These are phyloP conservation scores for Rosellinia necatrix DNA, from an alignment of 2,329 filamentous ascomycete genomes.

Conservation along the genomic window DNA sequence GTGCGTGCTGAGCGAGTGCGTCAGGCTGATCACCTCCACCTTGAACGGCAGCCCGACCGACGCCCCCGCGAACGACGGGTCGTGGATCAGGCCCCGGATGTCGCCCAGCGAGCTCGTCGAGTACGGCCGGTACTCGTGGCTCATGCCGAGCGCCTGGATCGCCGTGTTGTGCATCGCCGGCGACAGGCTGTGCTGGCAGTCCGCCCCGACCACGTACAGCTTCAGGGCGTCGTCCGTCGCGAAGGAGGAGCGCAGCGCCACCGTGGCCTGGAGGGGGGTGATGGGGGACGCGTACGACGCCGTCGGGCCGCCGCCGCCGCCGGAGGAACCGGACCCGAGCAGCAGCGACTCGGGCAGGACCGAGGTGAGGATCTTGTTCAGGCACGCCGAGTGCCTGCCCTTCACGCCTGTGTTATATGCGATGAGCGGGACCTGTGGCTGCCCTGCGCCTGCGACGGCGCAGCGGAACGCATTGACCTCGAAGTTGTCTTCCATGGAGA, in stretches of 20 bases:
- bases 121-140: conserved; percentile 68
- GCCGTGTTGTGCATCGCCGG: conserved; percentile 79
- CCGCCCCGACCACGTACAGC: conserved; percentile 75
- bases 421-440: conserved; percentile 57
- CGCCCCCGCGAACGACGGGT: conserved; percentile 72
- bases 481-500: conserved; percentile 65
- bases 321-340: conserved; percentile 18
- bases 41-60: conserved; percentile 77
- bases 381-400: conserved; percentile 67
- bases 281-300: conserved; percentile 48
- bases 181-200: conserved; percentile 73
- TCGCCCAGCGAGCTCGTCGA: conserved; percentile 66
- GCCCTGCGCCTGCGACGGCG: conserved; percentile 49
- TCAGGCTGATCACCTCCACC: conserved; percentile 70
- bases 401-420: conserved; percentile 67
- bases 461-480: conserved; percentile 61
- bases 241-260: conserved; percentile 69
- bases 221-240: conserved; percentile 68
- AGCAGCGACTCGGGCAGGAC: conserved; percentile 54
- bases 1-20: conserved; percentile 72
- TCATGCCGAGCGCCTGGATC: conserved; percentile 68
- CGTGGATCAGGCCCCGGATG: conserved; percentile 66
- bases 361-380: conserved; percentile 68
- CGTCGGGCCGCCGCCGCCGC: conserved; percentile 29
- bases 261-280: conserved; percentile 66